Evolutionary conservation across 2,329 filamentous ascomycete species (phyloP).

Genomic region (Pseudogymnoascus sp.): DNA sequence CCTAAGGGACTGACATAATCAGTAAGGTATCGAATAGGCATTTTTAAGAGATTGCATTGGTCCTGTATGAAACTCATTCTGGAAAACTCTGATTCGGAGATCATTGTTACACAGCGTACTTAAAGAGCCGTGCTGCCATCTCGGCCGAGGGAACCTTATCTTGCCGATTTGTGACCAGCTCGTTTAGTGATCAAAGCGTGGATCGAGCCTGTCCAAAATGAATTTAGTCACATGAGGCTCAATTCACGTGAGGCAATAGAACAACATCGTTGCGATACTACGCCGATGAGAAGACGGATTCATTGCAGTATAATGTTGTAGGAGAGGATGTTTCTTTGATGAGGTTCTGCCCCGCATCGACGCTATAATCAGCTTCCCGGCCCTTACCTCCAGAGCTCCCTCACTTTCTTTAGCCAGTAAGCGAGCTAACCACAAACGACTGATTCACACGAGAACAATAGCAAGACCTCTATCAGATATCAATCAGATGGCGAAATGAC

Average conservation of each 20-base stretch:
- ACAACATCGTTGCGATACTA: not conserved
- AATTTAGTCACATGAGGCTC: constrained; percentile 2
- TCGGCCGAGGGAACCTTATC: not conserved
- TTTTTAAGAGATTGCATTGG: not conserved
- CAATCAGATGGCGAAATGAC: constrained; percentile 12
- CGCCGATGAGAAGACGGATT: not conserved
- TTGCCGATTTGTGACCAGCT: not conserved
- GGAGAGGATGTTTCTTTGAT: not conserved
- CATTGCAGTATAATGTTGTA: not conserved
- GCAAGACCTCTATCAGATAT: constrained; percentile 6
- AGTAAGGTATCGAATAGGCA: not conserved
- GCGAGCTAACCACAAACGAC: constrained; percentile 4
- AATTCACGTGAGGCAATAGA: not conserved
- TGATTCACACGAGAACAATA: constrained; percentile 12
- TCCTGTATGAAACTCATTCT: not conserved
- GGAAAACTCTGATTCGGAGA: not conserved
- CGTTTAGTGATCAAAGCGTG: not conserved
- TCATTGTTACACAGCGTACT: not conserved
- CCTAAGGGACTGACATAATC: not conserved
- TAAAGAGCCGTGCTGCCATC: not conserved
- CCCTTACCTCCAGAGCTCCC: not conserved
- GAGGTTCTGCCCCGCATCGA: not conserved
- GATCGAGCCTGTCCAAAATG: not conserved
- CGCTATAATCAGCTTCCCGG: not conserved
- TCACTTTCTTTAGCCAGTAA: not conserved